Evolutionary conservation across 1,284 basidiomycete genomes (phyloP), one percentile per base, ranked within the genome.

Genomic region (Hypsizygus ulmarius): DNA sequence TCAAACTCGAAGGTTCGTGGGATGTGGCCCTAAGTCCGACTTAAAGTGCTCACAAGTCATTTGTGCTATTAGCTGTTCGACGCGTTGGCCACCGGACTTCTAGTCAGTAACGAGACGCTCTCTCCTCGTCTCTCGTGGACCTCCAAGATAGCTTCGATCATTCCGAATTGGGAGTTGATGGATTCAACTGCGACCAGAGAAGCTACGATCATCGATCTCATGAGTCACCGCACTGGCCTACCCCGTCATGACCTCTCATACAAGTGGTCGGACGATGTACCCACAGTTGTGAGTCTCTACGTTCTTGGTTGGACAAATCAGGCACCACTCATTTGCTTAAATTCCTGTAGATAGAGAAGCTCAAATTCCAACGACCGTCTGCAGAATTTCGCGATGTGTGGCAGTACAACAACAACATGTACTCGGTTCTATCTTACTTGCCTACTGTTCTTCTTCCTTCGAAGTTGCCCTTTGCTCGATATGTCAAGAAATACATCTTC

Each of bases 401-500:
- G 12, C 61, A 61, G 44, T 63, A 63, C 45, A 54, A 53, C 45
- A 61, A 62, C 35, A 53, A 53, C 30, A 60, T 59, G 60, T 63
- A 63, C 29, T 47, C 47, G 1, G 27, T 54, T 3, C 18, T 62
- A 3, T 56, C 56, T 2, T 59, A 56, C 41, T 43, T 63, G 9
- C 58, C 58, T 9, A 49, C 52, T 2, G 39, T 48, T 7, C 49
- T 60, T 19, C 52, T 61, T 19, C 53, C 49, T 3, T 53, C 51
- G 1, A 50, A 46, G 27, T 53, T 49, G 1, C 48, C 55, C 5
- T 58, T 56, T 40, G 52, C 53, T 2, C 53, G 55, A n/a, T 62
- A 60, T 42, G 61, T 62, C 42, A 59, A 59, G 33, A 30, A 55
- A 19, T 49, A 57, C 29, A 59, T 61, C 8, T 54, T 62, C 3